Evolutionary conservation across 1,139 yeast species (phyloP), one percentile per base, ranked within the genome.

Genomic region (Nematodospora anomalae): DNA sequence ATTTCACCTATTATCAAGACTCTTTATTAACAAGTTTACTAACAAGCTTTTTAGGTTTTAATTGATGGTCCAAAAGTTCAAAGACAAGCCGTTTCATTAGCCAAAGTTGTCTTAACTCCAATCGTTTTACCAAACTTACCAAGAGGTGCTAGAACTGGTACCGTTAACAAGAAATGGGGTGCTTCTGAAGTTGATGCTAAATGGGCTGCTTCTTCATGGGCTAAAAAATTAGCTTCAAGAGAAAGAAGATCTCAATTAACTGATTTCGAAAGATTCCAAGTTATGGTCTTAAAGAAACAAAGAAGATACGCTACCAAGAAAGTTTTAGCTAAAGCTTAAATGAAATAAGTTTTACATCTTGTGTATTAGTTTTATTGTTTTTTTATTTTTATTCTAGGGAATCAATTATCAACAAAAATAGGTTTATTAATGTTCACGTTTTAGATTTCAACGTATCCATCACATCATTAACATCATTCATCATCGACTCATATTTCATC

Each of bases 191-290:
- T 92, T 58, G 84, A 81, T 58, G 77, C 81, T 65, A 86, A 90
- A 75, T 92, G 97, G 97, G 81, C 85, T 58, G 77, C 85, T 60
- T 78, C 97, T 55, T 67, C 95, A 43, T 89, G 97, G 97, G 97
- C 97, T 65, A 87, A 92, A 86, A 89, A 88, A 80, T 83, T 92
- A 64, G 96, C 95, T 65, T 83, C 86, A 72, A 88, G 85, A 74
- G 82, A 85, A 74, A 88, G 83, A 74, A 87, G 98, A 81, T 73
- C 94, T 61, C 76, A 83, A 67, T 84, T 94, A 70, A 68, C 92
- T 58, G 99, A 92, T 76, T 92, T 92, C 64, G 97, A 92, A 80
- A 90, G 99, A 83, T 92, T 92, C 97, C 97, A 92, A 81, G 98
- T 90, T 60, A 70, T 86, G 71, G 94, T 88, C 59, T 83, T 88